Percentiles rank a stretch among this genome's conserved stretches.
These are phyloP conservation scores for Extremus antarcticus DNA, from an alignment of 495 filamentous ascomycete genomes.

Conservation along the genomic window DNA sequence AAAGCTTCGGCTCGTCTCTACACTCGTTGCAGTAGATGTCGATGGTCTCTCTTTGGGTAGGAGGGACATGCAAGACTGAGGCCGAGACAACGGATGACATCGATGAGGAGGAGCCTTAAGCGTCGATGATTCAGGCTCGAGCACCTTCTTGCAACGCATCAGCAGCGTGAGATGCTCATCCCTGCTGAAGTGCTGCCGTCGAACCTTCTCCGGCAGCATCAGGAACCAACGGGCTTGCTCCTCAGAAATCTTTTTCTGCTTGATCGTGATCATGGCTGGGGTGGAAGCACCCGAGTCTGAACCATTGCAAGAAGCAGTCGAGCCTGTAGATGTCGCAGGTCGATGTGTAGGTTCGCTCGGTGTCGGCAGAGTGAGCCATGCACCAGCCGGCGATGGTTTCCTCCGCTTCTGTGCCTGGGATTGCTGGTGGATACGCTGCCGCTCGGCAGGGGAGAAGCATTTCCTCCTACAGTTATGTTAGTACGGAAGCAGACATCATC, in stretches of 20 bases:
- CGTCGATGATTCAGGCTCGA: background rate
- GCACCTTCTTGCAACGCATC: background rate
- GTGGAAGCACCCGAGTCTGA: background rate
- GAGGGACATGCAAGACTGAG: background rate
- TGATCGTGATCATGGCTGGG: slow-evolving; percentile 7
- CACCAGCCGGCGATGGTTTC: background rate
- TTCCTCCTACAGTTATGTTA: slow-evolving; percentile 22
- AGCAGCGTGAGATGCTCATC: slow-evolving; percentile 50
- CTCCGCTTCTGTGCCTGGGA: slow-evolving; percentile 1
- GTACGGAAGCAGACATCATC: too few species aligned
- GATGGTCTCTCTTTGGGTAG: background rate
- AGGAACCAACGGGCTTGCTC: slow-evolving; percentile 64
- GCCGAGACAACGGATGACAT: background rate
- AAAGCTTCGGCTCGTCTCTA: background rate
- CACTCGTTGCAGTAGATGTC: background rate
- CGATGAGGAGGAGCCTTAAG: background rate
- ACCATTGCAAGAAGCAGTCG: background rate
- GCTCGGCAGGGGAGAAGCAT: slow-evolving; percentile 28
- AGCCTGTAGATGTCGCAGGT: background rate
- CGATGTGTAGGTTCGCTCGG: background rate
- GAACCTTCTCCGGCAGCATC: slow-evolving; percentile 59
- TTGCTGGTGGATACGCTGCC: slow-evolving; percentile 22
- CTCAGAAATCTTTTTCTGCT: slow-evolving; percentile 24
- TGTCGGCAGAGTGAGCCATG: background rate
- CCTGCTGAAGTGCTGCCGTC: slow-evolving; percentile 55